These are phyloP conservation scores for Lichtheimia corymbifera DNA, from an alignment of 371 early-diverging fungal species.

Conservation along the genomic window DNA sequence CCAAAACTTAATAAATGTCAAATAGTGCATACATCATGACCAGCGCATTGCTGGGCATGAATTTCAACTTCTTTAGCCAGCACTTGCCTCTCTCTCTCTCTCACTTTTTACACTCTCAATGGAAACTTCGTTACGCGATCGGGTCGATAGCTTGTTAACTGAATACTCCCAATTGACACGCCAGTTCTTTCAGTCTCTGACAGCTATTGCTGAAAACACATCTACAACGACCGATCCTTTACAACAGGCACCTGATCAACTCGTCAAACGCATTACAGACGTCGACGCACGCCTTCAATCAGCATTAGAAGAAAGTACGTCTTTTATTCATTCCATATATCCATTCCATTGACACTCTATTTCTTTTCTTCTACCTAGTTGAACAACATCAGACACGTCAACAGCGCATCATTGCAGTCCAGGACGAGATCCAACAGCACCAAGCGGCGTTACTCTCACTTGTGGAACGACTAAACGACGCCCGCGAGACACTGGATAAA, in stretches of 20 bases:
- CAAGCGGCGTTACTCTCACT: conserved; percentile 34
- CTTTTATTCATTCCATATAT: neutral
- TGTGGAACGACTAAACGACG: conserved; percentile 33
- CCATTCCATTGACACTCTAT: no score
- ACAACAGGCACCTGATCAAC: conserved; percentile 24
- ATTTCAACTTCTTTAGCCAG: no score
- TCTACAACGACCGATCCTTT: conserved; percentile 11
- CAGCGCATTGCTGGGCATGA: no score
- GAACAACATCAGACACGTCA: conserved; percentile 50
- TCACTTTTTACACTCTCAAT: neutral
- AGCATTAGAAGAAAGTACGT: conserved; percentile 45
- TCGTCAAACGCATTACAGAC: conserved; percentile 31
- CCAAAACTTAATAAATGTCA: no score
- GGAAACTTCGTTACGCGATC: conserved; percentile 47
- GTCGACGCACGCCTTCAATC: conserved; percentile 37
- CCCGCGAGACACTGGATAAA: conserved; percentile 31
- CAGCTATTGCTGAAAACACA: conserved; percentile 31
- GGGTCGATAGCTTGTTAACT: conserved; percentile 40
- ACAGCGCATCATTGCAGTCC: conserved; percentile 41
- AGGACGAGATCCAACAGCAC: conserved; percentile 46
- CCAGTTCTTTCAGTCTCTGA: conserved; percentile 35
- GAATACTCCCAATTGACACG: conserved; percentile 35
- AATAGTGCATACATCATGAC: no score
- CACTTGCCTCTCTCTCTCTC: no score
- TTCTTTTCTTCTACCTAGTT: conserved; percentile 19